Base-by-base conservation (phyloP, 805 yeast species). In the Cyberlindnera petersonii region DNA sequence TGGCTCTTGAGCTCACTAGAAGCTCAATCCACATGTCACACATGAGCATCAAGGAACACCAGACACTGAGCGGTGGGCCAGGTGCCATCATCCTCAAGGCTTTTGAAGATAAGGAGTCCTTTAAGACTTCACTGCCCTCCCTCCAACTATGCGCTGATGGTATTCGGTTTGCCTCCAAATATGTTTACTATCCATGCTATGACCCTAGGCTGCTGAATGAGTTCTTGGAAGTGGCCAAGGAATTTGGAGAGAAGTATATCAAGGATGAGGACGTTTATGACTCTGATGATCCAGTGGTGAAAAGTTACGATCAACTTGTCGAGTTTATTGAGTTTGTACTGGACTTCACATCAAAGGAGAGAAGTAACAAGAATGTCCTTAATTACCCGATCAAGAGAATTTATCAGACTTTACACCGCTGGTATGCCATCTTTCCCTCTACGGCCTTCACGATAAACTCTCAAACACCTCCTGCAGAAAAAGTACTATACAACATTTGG, bases 101-200 rank as follows among this genome's bases (percentile, higher is more conserved):
- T 3, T 37, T 45, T 24, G 51, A 51, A 20, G 26, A 45, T 8
- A 51, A 49, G 4, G 38, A 39, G 1, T 15, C 23, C 3, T 52
- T 44, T 21, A 52, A 58, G 1, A 38, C 27, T 8, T 35, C 50
- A 0, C 33, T 46, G 6, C 18, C 31, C 1, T 8, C 24, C 1
- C n/a, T 55, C 26, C 37, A 49, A 23, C 31, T 27, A 6, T 39
- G 31, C 33, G 52, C 55, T 4, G 54, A 53, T 40, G 49, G 52
- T 2, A 35, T 45, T 13, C 9, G 45, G 13, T 49, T 44, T 33
- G 49, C 53, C 1, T 38, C 47, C 0, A 46, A 43, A 23, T 41
- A 35, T 6, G 40, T 53, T 3, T 47, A 52, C 41, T 32, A 43
- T 15, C 59, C 60, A 14, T 42, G 37, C 3, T 55, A 55, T 35